Conservation (phyloP, 225 moss, liverwort and hornwort species). For the Physcomitrium patens region DNA sequence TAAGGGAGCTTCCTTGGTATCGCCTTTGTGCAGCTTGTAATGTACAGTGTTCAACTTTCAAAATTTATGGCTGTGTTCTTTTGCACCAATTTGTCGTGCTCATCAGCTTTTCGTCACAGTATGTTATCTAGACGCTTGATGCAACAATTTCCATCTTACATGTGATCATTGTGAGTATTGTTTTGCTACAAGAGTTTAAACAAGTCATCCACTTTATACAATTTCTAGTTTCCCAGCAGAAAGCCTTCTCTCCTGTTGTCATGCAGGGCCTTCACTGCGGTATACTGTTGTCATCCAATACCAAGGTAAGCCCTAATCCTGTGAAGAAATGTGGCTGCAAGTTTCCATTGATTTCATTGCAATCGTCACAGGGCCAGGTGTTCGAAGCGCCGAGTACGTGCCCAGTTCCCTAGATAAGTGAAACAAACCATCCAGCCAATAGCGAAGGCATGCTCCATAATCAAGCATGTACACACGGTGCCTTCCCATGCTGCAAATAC, state of each 20-base stretch:
- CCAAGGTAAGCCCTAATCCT: no score
- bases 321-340: no score
- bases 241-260: not conserved
- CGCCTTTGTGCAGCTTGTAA: constrained; percentile 13
- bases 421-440: not conserved
- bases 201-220: not conserved
- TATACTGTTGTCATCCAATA: not conserved
- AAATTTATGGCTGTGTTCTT: not conserved
- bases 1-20: constrained; percentile 3
- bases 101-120: not conserved
- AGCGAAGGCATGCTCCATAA: not conserved
- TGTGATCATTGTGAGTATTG: not conserved
- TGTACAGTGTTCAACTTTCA: constrained; percentile 22
- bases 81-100: not conserved
- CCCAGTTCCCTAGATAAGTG: no score
- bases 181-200: not conserved
- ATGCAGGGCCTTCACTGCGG: not conserved
- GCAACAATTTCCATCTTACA: not conserved
- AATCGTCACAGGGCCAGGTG: no score
- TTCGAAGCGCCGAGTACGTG: no score
- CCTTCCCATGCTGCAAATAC: not conserved
- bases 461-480: not conserved
- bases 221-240: not conserved
- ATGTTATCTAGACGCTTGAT: not conserved
- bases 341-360: no score